Base-by-base conservation (phyloP, 345 rosid genomes). In the Rubroshorea leprosula region DNA sequence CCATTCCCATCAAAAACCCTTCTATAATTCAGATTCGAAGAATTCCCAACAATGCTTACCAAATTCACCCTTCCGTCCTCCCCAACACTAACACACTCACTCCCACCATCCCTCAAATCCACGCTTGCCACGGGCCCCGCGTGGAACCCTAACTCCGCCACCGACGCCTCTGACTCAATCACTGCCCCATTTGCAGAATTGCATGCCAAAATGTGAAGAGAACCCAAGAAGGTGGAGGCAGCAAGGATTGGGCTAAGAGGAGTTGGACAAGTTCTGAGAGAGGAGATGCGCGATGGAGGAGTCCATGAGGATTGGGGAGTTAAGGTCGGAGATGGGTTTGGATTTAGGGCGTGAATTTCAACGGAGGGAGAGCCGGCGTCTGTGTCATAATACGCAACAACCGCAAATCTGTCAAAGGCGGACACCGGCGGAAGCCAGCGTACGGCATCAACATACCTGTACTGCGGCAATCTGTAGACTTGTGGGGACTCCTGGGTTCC, bases 381-480 rank as follows among this genome's bases (percentile, higher is more conserved):
- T 5, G 89, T 18, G 67, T 86, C 90, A 63, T 71, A 80, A 61
- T 57, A 66, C 6, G 97, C 83, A 35, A 80, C 7, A 38, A 81
- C 70, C 45, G 74, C 62, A 67, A 68, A 72, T 58, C 84, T 84
- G 52, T 81, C 81, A 49, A 89, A 67, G 17, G 98, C 83, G 22
- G 85, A 83, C 49, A 82, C 72, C 31, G 89, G 76, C 9, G 95
- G 91, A 23, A 92, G 89, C 93, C 90, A 92, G n/a, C 91, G 85
- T 1, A 92, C 77, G 59, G 77, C 75, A 64, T 89, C 95, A 15
- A 89, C 65, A 68, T 80, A 81, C 62, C 72, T 77, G 44, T 76
- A 62, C 58, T 83, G 93, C 0, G 90, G 87, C 49, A 86, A 29
- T 47, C 76, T 81, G 54, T 77, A 81, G 66, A 81, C 54, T 47